A percentile compares a stretch with the other conserved stretches of the same genome.
Evolutionary conservation across 1,284 basidiomycete species (phyloP).

Genomic region (Cutaneotrichosporon cavernicola): DNA sequence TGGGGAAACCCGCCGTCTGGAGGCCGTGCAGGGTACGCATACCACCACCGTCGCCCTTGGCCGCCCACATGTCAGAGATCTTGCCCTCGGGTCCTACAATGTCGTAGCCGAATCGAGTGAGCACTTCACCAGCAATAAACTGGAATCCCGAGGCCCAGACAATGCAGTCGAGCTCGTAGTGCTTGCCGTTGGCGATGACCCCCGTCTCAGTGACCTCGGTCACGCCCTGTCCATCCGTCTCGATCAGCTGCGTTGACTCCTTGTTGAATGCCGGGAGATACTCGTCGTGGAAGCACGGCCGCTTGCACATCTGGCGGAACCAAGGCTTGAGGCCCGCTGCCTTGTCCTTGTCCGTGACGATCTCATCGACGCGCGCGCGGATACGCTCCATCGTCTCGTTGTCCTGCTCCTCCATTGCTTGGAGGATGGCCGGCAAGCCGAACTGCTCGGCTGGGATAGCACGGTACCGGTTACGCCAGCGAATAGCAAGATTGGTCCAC

Average conservation of each 20-base stretch:
- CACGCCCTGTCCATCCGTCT: slow-evolving; percentile 22
- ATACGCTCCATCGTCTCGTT: slow-evolving; percentile 12
- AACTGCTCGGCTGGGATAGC: background rate
- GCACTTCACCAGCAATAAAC: slow-evolving; percentile 12
- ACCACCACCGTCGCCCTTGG: slow-evolving; percentile 12
- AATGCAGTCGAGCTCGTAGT: slow-evolving; percentile 20
- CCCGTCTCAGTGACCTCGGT: slow-evolving; percentile 15
- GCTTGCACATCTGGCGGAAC: slow-evolving; percentile 23
- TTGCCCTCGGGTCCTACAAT: slow-evolving; percentile 13
- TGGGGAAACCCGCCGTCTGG: slow-evolving; percentile 20
- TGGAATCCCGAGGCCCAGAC: slow-evolving; percentile 22
- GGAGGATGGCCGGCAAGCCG: background rate
- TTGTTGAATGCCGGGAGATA: slow-evolving; percentile 21
- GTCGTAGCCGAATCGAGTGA: slow-evolving; percentile 11
- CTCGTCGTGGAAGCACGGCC: slow-evolving; percentile 23
- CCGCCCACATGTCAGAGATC: slow-evolving; percentile 16
- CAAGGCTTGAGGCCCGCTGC: slow-evolving; percentile 18
- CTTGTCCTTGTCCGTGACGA: slow-evolving; percentile 14
- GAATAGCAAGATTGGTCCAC: slow-evolving; percentile 16
- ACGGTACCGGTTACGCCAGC: background rate
- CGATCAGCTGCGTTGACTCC: slow-evolving; percentile 14
- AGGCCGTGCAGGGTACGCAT: slow-evolving; percentile 19
- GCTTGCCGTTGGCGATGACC: slow-evolving; percentile 13
- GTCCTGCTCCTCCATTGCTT: slow-evolving; percentile 2
- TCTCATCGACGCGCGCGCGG: slow-evolving; percentile 16